These are phyloP conservation scores for Pestalotiopsis sp. DNA, from an alignment of 2,329 filamentous ascomycete species.

Conservation along the genomic window DNA sequence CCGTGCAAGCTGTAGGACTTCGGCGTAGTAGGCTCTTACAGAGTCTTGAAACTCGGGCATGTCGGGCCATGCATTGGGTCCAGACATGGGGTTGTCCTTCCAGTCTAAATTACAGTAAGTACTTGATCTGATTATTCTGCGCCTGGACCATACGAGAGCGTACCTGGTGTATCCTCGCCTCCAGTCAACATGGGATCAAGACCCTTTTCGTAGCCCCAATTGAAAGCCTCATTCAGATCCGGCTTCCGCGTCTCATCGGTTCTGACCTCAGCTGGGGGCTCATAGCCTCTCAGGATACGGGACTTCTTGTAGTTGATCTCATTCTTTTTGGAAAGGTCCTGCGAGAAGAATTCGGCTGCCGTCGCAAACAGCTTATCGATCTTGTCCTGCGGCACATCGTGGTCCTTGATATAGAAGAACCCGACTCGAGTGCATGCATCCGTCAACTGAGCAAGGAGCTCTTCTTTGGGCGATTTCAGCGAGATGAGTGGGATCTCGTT, in stretches of 20 bases:
- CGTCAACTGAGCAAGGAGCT: not conserved
- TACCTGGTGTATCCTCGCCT: not conserved
- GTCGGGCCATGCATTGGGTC: not conserved
- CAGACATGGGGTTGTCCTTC: not conserved
- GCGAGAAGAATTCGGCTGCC: constrained; percentile 23
- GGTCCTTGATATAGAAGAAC: constrained; percentile 27
- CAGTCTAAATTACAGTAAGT: not conserved
- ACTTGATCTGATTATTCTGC: too few species aligned
- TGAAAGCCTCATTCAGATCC: constrained; percentile 18
- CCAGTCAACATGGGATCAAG: constrained; percentile 13
- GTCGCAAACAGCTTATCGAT: constrained; percentile 19
- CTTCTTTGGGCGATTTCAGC: not conserved
- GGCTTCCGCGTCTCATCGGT: constrained; percentile 7
- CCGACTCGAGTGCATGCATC: not conserved
- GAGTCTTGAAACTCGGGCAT: not conserved
- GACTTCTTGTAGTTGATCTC: constrained; percentile 20
- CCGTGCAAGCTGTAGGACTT: not conserved
- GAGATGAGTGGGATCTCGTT: not conserved
- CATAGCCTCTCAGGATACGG: constrained; percentile 16
- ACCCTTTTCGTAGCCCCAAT: constrained; percentile 17
- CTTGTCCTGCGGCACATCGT: constrained; percentile 20
- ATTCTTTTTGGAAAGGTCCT: constrained; percentile 22
- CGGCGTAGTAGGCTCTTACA: not conserved
- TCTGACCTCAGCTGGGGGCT: constrained; percentile 11
- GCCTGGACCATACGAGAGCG: not conserved